Percentiles rank a stretch among this genome's conserved stretches.
phyloP scores from a whole-genome alignment of 768 basidiomycete genomes.

The Strobilomyces echinocephalus region DNA sequence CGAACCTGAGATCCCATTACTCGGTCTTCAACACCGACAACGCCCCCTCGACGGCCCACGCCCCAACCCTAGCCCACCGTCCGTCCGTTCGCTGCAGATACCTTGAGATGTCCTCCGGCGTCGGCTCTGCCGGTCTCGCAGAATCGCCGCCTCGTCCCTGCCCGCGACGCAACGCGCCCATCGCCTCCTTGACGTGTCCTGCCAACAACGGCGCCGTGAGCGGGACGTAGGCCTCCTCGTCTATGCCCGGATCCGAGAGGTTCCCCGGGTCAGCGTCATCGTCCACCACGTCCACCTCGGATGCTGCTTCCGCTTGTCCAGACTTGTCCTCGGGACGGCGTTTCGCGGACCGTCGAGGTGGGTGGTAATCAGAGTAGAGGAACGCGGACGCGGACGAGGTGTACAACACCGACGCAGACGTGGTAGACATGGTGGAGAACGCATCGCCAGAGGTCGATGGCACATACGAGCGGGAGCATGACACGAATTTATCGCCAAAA shows the following conservation, averaged over 20 bases:
- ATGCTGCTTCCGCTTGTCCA: not conserved
- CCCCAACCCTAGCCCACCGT: constrained; percentile 60
- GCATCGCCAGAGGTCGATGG: constrained; percentile 1
- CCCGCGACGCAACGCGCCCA: constrained; percentile 32
- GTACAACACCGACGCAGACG: constrained; percentile 22
- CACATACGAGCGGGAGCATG: constrained; percentile 18
- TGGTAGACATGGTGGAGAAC: not conserved
- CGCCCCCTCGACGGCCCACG: constrained; percentile 62
- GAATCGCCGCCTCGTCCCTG: not conserved
- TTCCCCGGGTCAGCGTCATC: not conserved
- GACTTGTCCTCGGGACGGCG: not conserved
- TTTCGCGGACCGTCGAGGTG: constrained; percentile 9
- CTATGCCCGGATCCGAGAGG: constrained; percentile 54
- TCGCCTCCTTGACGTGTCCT: constrained; percentile 41
- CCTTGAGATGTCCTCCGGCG: constrained; percentile 43
- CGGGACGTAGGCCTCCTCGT: constrained; percentile 61
- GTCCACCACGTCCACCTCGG: not conserved
- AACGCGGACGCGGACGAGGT: constrained; percentile 17
- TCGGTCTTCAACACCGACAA: constrained; percentile 33
- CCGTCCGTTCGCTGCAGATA: constrained; percentile 50
- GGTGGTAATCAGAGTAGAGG: constrained; percentile 25
- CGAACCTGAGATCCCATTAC: not conserved
- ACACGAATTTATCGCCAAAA: constrained; percentile 23
- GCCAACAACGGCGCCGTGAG: constrained; percentile 52
- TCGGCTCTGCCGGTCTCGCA: constrained; percentile 16